A percentile compares a stretch with the other conserved stretches of the same genome.
Conservation (phyloP, 257 asterid species). For the Hygrophila difformis region DNA sequence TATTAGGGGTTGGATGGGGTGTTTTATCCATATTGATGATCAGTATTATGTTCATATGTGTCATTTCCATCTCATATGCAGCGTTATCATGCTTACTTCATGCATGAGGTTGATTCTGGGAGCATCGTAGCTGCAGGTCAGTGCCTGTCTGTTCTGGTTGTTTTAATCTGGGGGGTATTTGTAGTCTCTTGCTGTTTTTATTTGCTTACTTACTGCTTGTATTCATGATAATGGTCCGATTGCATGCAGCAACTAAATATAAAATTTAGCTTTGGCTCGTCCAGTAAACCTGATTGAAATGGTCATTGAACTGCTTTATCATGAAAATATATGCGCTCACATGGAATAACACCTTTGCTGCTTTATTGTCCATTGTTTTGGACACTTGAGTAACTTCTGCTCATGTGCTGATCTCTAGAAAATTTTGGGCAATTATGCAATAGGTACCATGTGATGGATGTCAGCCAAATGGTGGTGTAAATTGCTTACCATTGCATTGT, state of each 20-base stretch:
- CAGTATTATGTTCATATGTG: conserved; percentile 14
- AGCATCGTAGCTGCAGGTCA: conserved; percentile 76
- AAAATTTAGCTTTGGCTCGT: too few relatives aligned
- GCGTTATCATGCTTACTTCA: conserved; percentile 87
- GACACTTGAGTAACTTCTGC: not conserved
- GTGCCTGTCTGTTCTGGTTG: conserved; percentile 18
- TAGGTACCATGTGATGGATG: too few relatives aligned
- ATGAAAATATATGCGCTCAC: conserved; percentile 11
- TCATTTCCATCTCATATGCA: conserved; percentile 25
- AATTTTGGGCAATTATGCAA: too few relatives aligned
- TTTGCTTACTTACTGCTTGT: not conserved
- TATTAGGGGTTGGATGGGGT: not conserved
- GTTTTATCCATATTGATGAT: not conserved
- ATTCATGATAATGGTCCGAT: conserved; percentile 14
- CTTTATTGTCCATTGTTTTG: not conserved
- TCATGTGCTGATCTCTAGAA: not conserved
- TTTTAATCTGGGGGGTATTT: too few relatives aligned
- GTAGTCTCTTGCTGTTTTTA: not conserved
- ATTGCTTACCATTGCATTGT: too few relatives aligned
- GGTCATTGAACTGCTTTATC: too few relatives aligned
- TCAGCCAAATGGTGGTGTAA: too few relatives aligned
- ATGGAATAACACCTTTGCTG: not conserved
- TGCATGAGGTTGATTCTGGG: conserved; percentile 70
- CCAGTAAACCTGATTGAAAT: too few relatives aligned
- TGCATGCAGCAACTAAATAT: too few relatives aligned